Percentiles rank a stretch among this genome's conserved stretches.
phyloP scores from a whole-genome alignment of 805 yeast species.

The Metschnikowia matae region DNA sequence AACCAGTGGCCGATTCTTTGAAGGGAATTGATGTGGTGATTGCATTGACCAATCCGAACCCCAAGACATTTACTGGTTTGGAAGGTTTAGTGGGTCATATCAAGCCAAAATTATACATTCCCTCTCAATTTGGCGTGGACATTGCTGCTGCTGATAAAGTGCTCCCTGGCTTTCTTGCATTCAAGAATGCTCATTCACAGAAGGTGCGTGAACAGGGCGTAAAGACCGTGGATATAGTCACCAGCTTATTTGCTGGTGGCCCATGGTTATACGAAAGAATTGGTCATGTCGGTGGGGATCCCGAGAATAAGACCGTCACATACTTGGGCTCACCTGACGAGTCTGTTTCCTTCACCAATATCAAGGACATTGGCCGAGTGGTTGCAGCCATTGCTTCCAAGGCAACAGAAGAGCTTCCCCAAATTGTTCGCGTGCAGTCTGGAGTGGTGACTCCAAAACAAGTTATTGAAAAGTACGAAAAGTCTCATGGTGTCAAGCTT shows the following conservation, averaged over 20 bases:
- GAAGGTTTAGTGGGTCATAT: slow-evolving; percentile 37
- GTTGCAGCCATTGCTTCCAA: slow-evolving; percentile 37
- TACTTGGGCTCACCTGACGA: slow-evolving; percentile 39
- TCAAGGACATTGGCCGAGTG: slow-evolving; percentile 43
- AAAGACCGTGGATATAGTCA: slow-evolving; percentile 43
- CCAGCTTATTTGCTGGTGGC: slow-evolving; percentile 37
- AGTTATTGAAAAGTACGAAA: slow-evolving; percentile 37
- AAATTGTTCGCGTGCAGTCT: slow-evolving; percentile 40
- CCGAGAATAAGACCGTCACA: slow-evolving; percentile 28
- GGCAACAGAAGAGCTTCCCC: slow-evolving; percentile 37
- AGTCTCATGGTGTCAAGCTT: slow-evolving; percentile 27
- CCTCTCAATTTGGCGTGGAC: slow-evolving; percentile 59
- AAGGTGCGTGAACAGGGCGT: slow-evolving; percentile 41
- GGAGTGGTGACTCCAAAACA: slow-evolving; percentile 37
- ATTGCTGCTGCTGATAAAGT: slow-evolving; percentile 21
- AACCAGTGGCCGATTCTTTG: slow-evolving; percentile 29
- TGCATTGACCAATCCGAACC: slow-evolving; percentile 35
- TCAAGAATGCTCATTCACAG: slow-evolving; percentile 34
- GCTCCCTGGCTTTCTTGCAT: slow-evolving; percentile 33
- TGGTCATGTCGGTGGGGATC: slow-evolving; percentile 34
- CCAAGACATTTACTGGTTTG: slow-evolving; percentile 27
- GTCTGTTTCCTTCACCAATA: slow-evolving; percentile 11
- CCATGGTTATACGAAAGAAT: slow-evolving; percentile 30
- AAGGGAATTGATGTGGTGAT: slow-evolving; percentile 49
- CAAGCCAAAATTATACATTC: slow-evolving; percentile 51